phyloP scores from a whole-genome alignment of 345 rosid genomes.

The Acer yangbiense region DNA sequence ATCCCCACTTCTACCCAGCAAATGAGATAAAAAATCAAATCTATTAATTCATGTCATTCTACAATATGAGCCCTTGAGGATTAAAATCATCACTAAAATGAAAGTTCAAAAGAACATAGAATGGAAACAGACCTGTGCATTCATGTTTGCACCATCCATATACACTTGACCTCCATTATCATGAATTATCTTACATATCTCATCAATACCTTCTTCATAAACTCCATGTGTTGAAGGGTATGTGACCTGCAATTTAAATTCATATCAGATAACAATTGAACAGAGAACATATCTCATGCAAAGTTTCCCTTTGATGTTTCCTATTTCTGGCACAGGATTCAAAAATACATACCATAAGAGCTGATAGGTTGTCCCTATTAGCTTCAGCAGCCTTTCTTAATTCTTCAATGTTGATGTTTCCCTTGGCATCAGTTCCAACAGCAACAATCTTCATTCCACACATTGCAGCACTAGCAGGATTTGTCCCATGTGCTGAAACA shows the following conservation, averaged over 20 bases:
- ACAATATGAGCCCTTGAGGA: not conserved
- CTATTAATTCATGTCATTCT: not conserved
- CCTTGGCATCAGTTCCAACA: constrained; percentile 97
- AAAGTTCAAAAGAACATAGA: constrained; percentile 5
- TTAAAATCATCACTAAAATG: constrained; percentile 12
- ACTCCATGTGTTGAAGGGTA: constrained; percentile 99
- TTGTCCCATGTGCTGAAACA: constrained; percentile 98
- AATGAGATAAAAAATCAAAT: constrained; percentile 6
- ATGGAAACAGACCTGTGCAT: constrained; percentile 74
- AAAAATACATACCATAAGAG: constrained; percentile 65
- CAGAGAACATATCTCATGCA: not conserved
- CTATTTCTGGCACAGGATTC: not conserved
- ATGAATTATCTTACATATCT: constrained; percentile 91
- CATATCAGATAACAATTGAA: constrained; percentile 7
- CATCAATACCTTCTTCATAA: constrained; percentile 95
- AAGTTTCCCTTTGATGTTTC: not conserved
- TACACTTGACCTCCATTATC: constrained; percentile 98
- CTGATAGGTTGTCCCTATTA: constrained; percentile 82
- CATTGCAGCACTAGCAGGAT: constrained; percentile 99
- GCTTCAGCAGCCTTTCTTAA: constrained; percentile 91
- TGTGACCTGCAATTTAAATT: constrained; percentile 59
- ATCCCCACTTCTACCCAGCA: not conserved
- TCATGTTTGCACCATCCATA: constrained; percentile 99
- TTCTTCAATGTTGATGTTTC: constrained; percentile 93
- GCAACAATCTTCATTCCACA: constrained; percentile 97